Evolutionary conservation across 306 rosid genomes (phyloP), one percentile per base, ranked within the genome.

Genomic region (Datisca glomerata): DNA sequence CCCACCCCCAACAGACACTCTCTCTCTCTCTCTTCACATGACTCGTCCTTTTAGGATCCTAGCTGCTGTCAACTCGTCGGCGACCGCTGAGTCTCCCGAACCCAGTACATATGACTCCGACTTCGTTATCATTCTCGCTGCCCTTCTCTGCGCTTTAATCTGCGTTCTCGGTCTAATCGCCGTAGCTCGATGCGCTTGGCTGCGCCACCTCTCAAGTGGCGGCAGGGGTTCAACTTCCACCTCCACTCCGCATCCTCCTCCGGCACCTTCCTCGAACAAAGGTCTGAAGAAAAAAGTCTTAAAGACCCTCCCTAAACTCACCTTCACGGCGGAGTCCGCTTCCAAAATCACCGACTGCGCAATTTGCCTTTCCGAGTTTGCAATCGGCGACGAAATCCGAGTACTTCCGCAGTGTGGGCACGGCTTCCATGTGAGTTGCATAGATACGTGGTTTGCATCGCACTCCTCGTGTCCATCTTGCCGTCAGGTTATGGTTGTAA

Each of bases 341-440:
- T 48, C 57, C 1, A 72, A 59, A 8, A 71, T 63, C 65, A 59
- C 81, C 18, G 93, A 80, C 21, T 80, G 93, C 51, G 81, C 81
- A 39, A 85, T 85, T 71, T 85, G 93, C 47, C 69, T 80, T 4
- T 18, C 62, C 12, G 86, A 79, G 50, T 74, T 85, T 48, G 51
- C 69, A 10, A 46, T 65, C 54, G 95, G 84, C 3, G 84, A 79
- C 51, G 81, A 79, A 65, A 76, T 85, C 29, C 76, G 80, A 23
- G 84, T 60, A 62, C 68, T 85, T 3, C 95, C 95, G 50, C 84
- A 76, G 72, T 85, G 95, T 42, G 66, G 76, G 19, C 95, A 85
- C 42, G 78, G 64, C 9, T 79, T 79, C 58, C 95, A 85, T 50
- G 76, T 79, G 10, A 41, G 43, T 2, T 85, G 93, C 63, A 76